Base-by-base conservation (phyloP, 768 basidiomycete species). In the Boletus sensibilis region DNA sequence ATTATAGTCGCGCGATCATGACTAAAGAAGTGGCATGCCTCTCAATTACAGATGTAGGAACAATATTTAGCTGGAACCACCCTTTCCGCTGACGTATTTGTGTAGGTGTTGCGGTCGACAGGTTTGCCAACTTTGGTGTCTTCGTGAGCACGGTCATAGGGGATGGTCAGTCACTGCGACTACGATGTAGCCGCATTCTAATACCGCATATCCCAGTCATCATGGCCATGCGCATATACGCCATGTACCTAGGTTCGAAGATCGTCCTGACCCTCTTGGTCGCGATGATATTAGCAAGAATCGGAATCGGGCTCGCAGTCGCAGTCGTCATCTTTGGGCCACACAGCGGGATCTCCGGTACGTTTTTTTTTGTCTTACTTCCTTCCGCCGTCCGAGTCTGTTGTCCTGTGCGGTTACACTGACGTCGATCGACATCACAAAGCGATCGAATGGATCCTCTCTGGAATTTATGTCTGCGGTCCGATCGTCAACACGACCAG, bases 241-340 rank as follows among this genome's bases (percentile, higher is more conserved):
- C 64, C 44, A 65, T 65, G 63, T 64, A 64, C 29, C 44, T 65
- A 3, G 46, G 53, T 18, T 65, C 64, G 4, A 57, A 38, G 20
- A 33, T 4, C 23, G 23, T 65, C 20, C 14, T 65, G 6, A 25
- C 4, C 16, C 38, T 63, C 47, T 43, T 65, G 33, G 18, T 55
- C 12, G 33, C 13, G 18, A 41, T 41, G 21, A 35, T 65, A 33
- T 21, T 59, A 20, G 21, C 50, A 9, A 51, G 57, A 25, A 52
- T 62, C 10, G 39, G 14, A 5, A 11, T 65, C 5, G 57, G 56
- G 16, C 49, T 65, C 25, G 60, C 50, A 2, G 37, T 61, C 25
- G 45, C 46, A 3, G 11, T 56, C 18, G 29, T 55, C 35, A 49
- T 56, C 9, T 52, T 64, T 37, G 64, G 64, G 11, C 64, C 63